Conservation (phyloP, 768 basidiomycete genomes). For the Amylocystis lapponica region DNA sequence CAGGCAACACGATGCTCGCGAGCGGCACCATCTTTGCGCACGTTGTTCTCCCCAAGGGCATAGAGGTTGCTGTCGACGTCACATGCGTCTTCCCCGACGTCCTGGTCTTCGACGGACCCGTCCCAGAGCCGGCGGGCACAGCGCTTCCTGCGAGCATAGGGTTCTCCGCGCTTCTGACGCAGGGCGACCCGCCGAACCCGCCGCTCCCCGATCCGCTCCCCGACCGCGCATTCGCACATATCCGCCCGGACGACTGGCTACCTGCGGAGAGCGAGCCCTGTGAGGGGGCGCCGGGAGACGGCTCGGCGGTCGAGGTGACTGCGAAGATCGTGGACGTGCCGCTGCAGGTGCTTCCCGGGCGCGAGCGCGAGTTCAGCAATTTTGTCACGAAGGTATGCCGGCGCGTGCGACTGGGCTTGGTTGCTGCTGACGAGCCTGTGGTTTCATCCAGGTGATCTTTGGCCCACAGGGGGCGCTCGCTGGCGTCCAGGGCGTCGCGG, state of each 20-base stretch:
- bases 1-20: constrained; percentile 45
- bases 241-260: constrained; percentile 69
- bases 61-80: constrained; percentile 61
- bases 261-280: constrained; percentile 36
- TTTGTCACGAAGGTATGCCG: constrained; percentile 68
- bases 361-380: constrained; percentile 67
- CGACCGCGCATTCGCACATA: constrained; percentile 67
- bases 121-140: constrained; percentile 29
- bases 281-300: constrained; percentile 36
- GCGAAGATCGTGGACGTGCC: constrained; percentile 72
- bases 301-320: constrained; percentile 50
- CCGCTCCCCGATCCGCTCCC: constrained; percentile 66
- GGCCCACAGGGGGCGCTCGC: constrained; percentile 58
- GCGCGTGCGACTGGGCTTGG: background rate
- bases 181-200: constrained; percentile 35
- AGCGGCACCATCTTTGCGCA: constrained; percentile 64
- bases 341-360: constrained; percentile 70
- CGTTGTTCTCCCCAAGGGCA: constrained; percentile 63
- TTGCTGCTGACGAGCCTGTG: constrained; percentile 3
- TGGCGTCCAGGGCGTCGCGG: constrained; percentile 59
- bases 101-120: constrained; percentile 70
- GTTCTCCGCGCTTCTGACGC: too few species aligned
- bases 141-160: background rate
- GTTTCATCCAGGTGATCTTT: constrained; percentile 55
- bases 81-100: constrained; percentile 68